These are phyloP conservation scores for Oryza brachyantha DNA, from an alignment of 176 grass and related monocot species.

Conservation along the genomic window DNA sequence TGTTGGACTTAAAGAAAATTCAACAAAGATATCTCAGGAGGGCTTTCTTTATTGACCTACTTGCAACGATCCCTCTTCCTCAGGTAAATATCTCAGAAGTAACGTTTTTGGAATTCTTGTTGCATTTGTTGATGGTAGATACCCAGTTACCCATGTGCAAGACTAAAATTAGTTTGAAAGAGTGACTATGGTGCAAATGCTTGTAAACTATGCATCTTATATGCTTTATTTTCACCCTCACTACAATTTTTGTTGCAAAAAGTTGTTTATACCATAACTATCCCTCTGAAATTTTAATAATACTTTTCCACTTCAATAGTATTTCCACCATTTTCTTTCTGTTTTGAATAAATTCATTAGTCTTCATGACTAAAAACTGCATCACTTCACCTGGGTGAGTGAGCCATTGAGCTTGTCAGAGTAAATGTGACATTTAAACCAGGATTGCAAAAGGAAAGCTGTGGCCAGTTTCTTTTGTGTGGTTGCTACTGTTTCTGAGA, in stretches of 20 bases:
- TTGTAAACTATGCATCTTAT: not conserved
- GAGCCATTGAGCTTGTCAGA: not conserved
- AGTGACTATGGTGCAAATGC: not conserved
- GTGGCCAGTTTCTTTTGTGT: not conserved
- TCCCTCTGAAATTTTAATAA: not conserved
- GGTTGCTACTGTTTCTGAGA: not conserved
- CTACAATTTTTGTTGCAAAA: not conserved
- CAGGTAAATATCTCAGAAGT: constrained; percentile 43
- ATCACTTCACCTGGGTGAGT: not conserved
- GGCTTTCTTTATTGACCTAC: constrained; percentile 64
- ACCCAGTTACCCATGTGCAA: not conserved
- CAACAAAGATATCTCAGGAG: constrained; percentile 54
- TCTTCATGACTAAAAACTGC: not conserved
- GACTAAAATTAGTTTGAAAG: not conserved
- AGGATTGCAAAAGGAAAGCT: not conserved
- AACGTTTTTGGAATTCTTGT: not conserved
- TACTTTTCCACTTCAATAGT: not conserved
- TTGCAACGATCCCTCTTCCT: constrained; percentile 72
- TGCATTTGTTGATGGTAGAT: not conserved
- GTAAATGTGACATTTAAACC: not conserved
- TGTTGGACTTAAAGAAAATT: constrained; percentile 65
- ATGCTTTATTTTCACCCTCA: not conserved
- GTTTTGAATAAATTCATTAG: not conserved
- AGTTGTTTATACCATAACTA: not conserved
- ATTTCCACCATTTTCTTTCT: not conserved